These are phyloP conservation scores for Lentinula novae-zelandiae DNA, from an alignment of 1,284 basidiomycete genomes.

Conservation along the genomic window DNA sequence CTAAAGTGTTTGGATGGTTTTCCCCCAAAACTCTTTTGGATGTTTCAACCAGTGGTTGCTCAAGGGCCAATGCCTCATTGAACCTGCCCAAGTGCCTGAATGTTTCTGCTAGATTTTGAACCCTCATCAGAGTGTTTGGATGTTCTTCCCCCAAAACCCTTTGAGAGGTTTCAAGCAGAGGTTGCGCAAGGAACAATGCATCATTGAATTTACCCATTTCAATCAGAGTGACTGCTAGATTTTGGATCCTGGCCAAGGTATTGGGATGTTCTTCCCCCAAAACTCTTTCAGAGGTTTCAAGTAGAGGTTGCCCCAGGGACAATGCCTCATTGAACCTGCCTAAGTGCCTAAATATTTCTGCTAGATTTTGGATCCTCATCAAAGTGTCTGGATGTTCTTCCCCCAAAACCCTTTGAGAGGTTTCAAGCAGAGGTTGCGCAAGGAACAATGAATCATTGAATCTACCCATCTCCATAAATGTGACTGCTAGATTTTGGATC, in stretches of 20 bases:
- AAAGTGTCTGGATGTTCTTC: not conserved
- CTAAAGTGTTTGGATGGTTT: not conserved
- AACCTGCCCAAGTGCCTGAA: not conserved
- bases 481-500: not conserved
- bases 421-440: not conserved
- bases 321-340: not conserved
- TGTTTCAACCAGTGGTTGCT: not conserved
- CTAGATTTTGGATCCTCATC: not conserved
- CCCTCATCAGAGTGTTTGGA: not conserved
- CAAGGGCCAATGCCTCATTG: not conserved
- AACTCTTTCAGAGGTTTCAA: not conserved
- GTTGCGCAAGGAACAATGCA: not conserved
- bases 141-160: not conserved
- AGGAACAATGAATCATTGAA: not conserved
- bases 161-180: not conserved
- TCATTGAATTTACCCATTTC: not conserved
- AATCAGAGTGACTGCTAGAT: not conserved
- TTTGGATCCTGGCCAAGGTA: not conserved
- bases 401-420: too few relatives aligned
- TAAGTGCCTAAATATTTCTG: not conserved
- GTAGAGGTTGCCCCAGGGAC: not conserved
- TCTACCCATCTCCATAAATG: not conserved
- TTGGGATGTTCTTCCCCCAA: not conserved
- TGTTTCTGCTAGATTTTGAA: not conserved
- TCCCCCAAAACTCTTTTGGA: not conserved